Evolutionary conservation across 495 filamentous ascomycete genomes (phyloP), one percentile per base, ranked within the genome.

Genomic region (Neurospora terricola): DNA sequence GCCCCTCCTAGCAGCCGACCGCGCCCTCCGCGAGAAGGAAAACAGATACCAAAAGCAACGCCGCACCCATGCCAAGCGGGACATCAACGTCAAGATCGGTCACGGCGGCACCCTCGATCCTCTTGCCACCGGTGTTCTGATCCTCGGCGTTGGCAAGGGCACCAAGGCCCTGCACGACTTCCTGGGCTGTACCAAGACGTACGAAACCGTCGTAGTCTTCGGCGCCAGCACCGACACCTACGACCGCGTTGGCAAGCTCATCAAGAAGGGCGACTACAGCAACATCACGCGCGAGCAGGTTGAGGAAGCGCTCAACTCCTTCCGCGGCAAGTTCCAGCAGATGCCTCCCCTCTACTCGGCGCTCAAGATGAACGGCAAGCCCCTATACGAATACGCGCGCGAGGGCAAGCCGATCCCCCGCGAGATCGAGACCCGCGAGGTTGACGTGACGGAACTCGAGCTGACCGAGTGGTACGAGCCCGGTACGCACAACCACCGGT

Each of bases 21-120:
- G 77, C 18, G 80, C 77, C 0, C 78, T 75, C 4, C 88, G 89
- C 48, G 78, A 82, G 1, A 76, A 80, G 8, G 88, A 95, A 75
- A 84, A 78, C 30, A 80, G 83, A 10, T 85, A 81, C 78, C 87
- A 91, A 79, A 85, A 84, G 37, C 83, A 84, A 48, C 87, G 87
- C 27, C 83, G 87, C 73, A 83, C 86, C 68, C 76, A 77, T 70
- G 79, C 81, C 43, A 89, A 89, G 81, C 78, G 82, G 54, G 82
- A 86, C 0, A 73, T 91, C 9, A 86, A 92, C 72, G 91, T 98
- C 73, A 99, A 99, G 84, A 91, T 98, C 76, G 96, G 96, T 23
- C 96, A 99, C 83, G 96, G 96, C 40, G 96, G 96, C 39, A 99
- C 96, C 0, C 87, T 99, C 5, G 96, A 99, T 77, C 96, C 96